These are phyloP conservation scores for Neurospora africana DNA, from an alignment of 495 filamentous ascomycete species.

Conservation along the genomic window DNA sequence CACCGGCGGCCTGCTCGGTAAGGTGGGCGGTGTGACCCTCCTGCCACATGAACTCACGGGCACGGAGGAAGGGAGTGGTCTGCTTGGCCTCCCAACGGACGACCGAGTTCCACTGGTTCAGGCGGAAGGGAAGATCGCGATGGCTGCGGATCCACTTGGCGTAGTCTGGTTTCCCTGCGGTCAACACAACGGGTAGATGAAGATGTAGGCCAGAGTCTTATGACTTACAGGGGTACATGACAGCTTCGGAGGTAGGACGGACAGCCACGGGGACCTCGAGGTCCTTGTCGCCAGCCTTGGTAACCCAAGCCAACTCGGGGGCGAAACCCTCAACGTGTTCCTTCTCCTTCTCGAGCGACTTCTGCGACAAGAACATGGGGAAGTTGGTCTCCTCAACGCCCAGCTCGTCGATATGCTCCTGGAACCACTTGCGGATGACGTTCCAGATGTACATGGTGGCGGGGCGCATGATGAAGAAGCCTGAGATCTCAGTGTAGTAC, in stretches of 20 bases:
- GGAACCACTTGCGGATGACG: constrained; percentile 81
- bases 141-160: constrained; percentile 92
- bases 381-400: constrained; percentile 93
- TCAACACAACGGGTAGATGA: not conserved
- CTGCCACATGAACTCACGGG: constrained; percentile 95
- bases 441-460: constrained; percentile 88
- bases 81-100: constrained; percentile 99
- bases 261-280: constrained; percentile 94
- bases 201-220: not conserved
- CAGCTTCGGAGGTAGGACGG: constrained; percentile 87
- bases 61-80: constrained; percentile 86
- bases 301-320: constrained; percentile 97
- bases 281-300: constrained; percentile 81
- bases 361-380: constrained; percentile 84
- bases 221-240: constrained; percentile 61
- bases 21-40: constrained; percentile 96
- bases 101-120: constrained; percentile 98
- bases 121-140: constrained; percentile 79
- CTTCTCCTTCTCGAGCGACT: constrained; percentile 88
- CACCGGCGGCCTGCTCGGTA: constrained; percentile 60
- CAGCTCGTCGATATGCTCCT: constrained; percentile 71
- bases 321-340: constrained; percentile 96
- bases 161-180: constrained; percentile 60
- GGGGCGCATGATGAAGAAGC: constrained; percentile 88
- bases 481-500: constrained; percentile 63